Evolutionary conservation across 202 grass and related monocot species (phyloP), one percentile per base, ranked within the genome.

Genomic region (Schoenoplectus triqueter): DNA sequence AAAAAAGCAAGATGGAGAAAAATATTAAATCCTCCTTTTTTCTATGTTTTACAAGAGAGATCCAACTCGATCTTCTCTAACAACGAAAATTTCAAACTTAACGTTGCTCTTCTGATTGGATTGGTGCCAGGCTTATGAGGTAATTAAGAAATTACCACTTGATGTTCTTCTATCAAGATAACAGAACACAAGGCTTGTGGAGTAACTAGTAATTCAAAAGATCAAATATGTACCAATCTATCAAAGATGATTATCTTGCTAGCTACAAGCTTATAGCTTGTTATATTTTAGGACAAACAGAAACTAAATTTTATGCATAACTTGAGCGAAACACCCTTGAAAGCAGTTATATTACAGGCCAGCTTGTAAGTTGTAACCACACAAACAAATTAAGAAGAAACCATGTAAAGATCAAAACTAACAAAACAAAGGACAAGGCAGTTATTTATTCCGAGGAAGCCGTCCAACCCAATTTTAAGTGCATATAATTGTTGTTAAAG

Each of bases 391-490:
- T 9, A 59, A 78, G 1, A 76, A 39, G 18, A 56, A 51, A 21
- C 71, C 11, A 31, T 31, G 20, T 42, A 47, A 47, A 69, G 10
- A 47, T 42, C 56, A 59, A 59, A 59, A 11, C 56, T 15, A 78
- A 60, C 15, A 77, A 77, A 77, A n/a, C 52, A n/a, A 31, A 31
- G 31, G 31, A 31, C 31, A 31, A 10, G 11, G 2, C 15, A 56
- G 4, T 41, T 75, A 10, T 39, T 31, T 4, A 75, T 55, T 52
- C 22, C 42, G 21, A 59, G 55, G 31, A 78, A 60, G 22, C 54
- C 21, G 59, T 44, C 31, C 31, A 78, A 17, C 74, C 74, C 21
- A 1, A 60, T 60, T 78, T 78, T 31, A 78, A 78, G n/a, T 59
- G 74, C 72, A 39, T 14, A 13, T 52, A 18, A 76, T n/a, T 22